Base-by-base conservation (phyloP, 257 asterid genomes). In the Nemophila menziesii region DNA sequence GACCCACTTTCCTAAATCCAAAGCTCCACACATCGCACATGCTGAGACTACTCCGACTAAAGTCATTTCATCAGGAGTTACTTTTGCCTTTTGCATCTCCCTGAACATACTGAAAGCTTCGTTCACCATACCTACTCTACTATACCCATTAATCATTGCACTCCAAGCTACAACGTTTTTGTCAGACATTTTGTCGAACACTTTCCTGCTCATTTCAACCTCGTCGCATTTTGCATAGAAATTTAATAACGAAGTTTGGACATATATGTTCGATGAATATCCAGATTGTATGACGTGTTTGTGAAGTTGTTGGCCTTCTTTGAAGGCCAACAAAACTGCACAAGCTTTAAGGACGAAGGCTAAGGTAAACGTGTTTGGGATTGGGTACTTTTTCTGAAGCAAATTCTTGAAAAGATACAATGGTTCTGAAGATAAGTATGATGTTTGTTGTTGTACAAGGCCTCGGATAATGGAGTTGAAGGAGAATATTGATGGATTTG, bases 1-100 rank as follows among this genome's bases (percentile, higher is more conserved):
- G 56, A 81, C 37, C 93, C 90, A 78, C 48, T 60, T 65, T 63
- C 90, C 93, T 55, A 72, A 48, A 71, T 74, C 93, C 68, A 77
- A 67, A 0, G 93, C 85, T 23, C 85, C 89, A 0, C 72, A 39
- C 65, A 55, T 52, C 19, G 93, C 90, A 59, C 93, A 77, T 0
- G 90, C 82, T 9, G 93, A 81, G 39, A 81, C 62, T 51, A 64
- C 89, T 7, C 82, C 56, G 39, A 63, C 93, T 79, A 80, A 67
- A 0, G 93, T 61, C 56, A 77, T 67, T 75, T 67, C 82, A 57
- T 80, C 93, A 16, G 93, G 82, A 56, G 46, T 60, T 11, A 80
- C 75, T 0, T 81, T 79, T 0, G 59, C 56, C 60, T 36, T 44
- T 48, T 86, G 93, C 93, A 80, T 77, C 64, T 63, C 70, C 57